Percentiles rank a stretch among this genome's conserved stretches.
Evolutionary conservation across 495 filamentous ascomycete genomes (phyloP).

Genomic region (Rhypophila decipiens): DNA sequence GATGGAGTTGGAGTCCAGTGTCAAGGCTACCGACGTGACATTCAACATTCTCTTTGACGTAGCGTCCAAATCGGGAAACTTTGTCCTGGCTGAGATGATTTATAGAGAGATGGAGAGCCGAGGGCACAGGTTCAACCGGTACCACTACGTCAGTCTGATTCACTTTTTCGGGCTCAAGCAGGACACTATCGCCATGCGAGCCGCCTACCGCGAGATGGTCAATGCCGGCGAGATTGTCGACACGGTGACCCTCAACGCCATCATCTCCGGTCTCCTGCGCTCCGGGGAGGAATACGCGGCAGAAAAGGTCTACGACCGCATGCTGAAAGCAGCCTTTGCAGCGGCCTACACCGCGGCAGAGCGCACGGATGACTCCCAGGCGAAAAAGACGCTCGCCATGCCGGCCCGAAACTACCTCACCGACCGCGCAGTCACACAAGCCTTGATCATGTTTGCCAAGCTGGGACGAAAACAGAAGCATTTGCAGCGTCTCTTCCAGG

Average conservation of each 20-base stretch:
- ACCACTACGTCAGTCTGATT: constrained; percentile 72
- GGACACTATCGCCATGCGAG: constrained; percentile 62
- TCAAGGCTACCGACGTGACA: constrained; percentile 62
- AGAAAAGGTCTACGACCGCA: constrained; percentile 70
- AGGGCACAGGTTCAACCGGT: constrained; percentile 58
- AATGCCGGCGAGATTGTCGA: constrained; percentile 80
- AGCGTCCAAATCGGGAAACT: constrained; percentile 78
- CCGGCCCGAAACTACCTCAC: constrained; percentile 36
- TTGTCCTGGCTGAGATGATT: constrained; percentile 73
- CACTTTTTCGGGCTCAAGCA: constrained; percentile 68
- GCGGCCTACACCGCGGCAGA: constrained; percentile 17
- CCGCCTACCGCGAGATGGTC: constrained; percentile 70
- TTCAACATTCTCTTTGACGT: constrained; percentile 91
- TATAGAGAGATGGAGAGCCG: constrained; percentile 72
- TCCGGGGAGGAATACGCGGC: constrained; percentile 66
- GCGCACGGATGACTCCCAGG: neutral
- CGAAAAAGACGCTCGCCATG: constrained; percentile 12
- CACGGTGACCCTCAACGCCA: constrained; percentile 75
- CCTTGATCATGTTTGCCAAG: constrained; percentile 46
- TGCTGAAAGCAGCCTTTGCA: constrained; percentile 50
- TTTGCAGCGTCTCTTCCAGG: constrained; percentile 44
- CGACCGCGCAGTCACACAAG: constrained; percentile 49
- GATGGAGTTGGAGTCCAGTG: constrained; percentile 69
- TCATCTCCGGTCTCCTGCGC: constrained; percentile 70
- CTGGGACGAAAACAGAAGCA: constrained; percentile 33